Base-by-base conservation (phyloP, 495 filamentous ascomycete species). In the Pseudomonodictys pantanalensis region DNA sequence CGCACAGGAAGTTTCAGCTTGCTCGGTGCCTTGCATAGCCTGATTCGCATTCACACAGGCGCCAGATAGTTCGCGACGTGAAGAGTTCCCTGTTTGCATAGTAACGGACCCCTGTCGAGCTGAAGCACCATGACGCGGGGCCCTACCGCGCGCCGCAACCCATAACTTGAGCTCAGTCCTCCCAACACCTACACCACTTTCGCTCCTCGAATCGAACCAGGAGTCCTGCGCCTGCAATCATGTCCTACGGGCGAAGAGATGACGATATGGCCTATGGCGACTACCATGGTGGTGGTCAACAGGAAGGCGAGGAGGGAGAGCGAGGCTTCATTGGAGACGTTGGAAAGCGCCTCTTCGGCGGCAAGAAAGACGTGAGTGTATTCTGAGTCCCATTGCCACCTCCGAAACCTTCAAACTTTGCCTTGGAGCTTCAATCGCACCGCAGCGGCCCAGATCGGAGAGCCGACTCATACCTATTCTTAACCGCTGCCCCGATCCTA, bases 241-340 rank as follows among this genome's bases (percentile, higher is more conserved):
- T 68, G 65, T 43, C 65, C n/a, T 50, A 63, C 55, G 43, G 60
- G 39, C 60, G 57, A 10, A 38, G 64, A 15, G 76, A 83, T 62
- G 79, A 83, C 60, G 65, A 66, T 18, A 64, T 84, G 68, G 82
- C 81, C 43, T 84, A 84, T 66, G 81, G 81, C 68, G 75, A 77
- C 17, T 81, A 81, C 54, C 75, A 81, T 59, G 65, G 56, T 26
- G 53, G 59, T 32, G 58, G 46, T 41, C 56, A 51, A 32, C 35
- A 68, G 54, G 77, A 77, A 26, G 69, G 70, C 33, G 66, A 66
- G 46, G 78, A 77, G 29, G 69, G 70, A 25, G 73, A 78, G 22
- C 68, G 80, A 35, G 79, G 81, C n/a, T 69, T 84, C 18, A 71
- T 81, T 25, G 76, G 80, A 29, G 81, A 82, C 56, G 76, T 81